These are phyloP conservation scores for Russula emetica DNA, from an alignment of 768 basidiomycete genomes.

Conservation along the genomic window DNA sequence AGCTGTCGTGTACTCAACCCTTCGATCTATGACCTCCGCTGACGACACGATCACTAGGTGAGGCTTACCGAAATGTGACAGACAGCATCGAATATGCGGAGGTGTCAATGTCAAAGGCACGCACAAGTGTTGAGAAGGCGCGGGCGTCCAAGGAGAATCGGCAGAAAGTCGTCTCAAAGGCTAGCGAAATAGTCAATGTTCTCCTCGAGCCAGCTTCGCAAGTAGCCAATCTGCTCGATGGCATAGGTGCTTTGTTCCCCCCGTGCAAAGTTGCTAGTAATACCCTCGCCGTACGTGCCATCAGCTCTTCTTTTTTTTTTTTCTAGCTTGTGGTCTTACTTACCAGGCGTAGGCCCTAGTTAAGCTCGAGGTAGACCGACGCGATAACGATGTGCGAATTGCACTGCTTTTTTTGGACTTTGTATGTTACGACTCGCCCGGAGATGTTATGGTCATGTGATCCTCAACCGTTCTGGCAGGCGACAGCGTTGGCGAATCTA, in stretches of 20 bases:
- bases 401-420: constrained; percentile 16
- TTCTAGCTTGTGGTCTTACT: background rate
- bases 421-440: background rate
- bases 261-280: constrained; percentile 16
- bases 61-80: constrained; percentile 6
- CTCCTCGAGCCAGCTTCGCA: constrained; percentile 22
- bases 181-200: constrained; percentile 23
- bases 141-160: constrained; percentile 14
- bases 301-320: background rate
- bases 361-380: constrained; percentile 16
- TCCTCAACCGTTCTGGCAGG: background rate
- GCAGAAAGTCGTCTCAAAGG: constrained; percentile 18
- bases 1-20: background rate
- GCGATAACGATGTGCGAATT: constrained; percentile 21
- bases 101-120: constrained; percentile 7
- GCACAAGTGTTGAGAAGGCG: constrained; percentile 13
- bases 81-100: constrained; percentile 20
- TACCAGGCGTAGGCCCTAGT: constrained; percentile 7
- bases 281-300: constrained; percentile 7
- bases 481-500: constrained; percentile 17
- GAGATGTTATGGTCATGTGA: background rate
- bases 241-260: constrained; percentile 16
- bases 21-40: background rate
- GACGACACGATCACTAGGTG: background rate
- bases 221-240: constrained; percentile 22